phyloP scores from a whole-genome alignment of 108 stramenopile species.

The Nitzschia putrida region DNA sequence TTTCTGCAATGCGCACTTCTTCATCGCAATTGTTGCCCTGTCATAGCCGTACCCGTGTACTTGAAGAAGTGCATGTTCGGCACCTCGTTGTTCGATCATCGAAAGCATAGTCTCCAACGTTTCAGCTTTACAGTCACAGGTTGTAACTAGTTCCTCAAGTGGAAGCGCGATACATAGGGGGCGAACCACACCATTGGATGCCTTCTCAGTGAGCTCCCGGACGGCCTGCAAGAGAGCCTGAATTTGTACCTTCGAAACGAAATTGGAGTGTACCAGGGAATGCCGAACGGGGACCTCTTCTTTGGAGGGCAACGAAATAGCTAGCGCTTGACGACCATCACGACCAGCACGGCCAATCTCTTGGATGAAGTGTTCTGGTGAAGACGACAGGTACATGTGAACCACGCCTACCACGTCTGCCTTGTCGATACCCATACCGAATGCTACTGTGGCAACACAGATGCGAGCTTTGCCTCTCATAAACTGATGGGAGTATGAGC shows the following conservation, averaged over 20 bases:
- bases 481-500: constrained; percentile 41
- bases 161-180: constrained; percentile 53
- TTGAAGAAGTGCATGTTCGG: constrained; percentile 48
- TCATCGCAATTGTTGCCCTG: constrained; percentile 62
- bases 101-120: constrained; percentile 86
- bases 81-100: constrained; percentile 64
- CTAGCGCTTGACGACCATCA: constrained; percentile 80
- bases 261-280: constrained; percentile 77
- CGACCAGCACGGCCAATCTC: constrained; percentile 98
- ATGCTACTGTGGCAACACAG: constrained; percentile 94
- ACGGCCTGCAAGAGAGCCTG: constrained; percentile 41
- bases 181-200: background rate
- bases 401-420: constrained; percentile 86
- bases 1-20: constrained; percentile 64
- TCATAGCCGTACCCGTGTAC: constrained; percentile 76
- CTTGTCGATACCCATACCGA: constrained; percentile 98
- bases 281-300: constrained; percentile 75
- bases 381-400: constrained; percentile 87
- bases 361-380: constrained; percentile 93
- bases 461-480: constrained; percentile 87
- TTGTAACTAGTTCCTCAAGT: constrained; percentile 41
- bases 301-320: constrained; percentile 70
- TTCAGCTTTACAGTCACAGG: constrained; percentile 80
- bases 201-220: background rate
- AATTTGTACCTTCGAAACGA: constrained; percentile 70